Evolutionary conservation across 2,329 filamentous ascomycete genomes (phyloP), one percentile per base, ranked within the genome.

Genomic region (Pleoardoris graminearum): DNA sequence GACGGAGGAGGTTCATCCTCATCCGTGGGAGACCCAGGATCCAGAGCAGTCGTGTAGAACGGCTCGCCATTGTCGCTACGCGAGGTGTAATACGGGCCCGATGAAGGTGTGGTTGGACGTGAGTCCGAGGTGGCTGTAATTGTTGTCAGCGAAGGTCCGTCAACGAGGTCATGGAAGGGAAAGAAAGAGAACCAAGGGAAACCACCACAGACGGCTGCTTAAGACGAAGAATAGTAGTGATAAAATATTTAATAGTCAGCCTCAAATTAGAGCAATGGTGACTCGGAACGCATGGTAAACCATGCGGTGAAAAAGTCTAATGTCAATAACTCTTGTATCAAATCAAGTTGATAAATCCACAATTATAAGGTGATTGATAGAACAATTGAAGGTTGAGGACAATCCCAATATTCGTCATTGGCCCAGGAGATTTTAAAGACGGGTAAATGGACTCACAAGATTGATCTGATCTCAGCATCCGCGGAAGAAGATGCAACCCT

Each of bases 11-110:
- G 25, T 62, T 68, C 63, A 7, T 72, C 67, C 14, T 64, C 66
- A 27, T 70, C 69, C 2, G 70, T 72, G 1, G 66, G 56, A 5
- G 65, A 69, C 1, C 65, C 70, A 46, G 61, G 59, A 19, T 66
- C 60, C 4, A 50, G 45, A 12, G 57, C 55, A 4, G 60, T 57
- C 3, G 54, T 48, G 47, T 58, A 54, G 10, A 50, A 27, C 1
- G 62, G 58, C 1, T 59, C 48, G 8, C 52, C 33, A 6, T 59
- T 51, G 19, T 55, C 49, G 27, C 30, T 32, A 16, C 29, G 46
- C 21, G 16, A 23, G 5, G 8, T 43, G 12, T 21, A 29, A 14
- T 36, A 53, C 7, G 21, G 37, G 14, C 35, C 35, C n/a, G 29
- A 19, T 17, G 49, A 33, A 30, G 54, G 44, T 22, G 44, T 16